Evolutionary conservation across 192 early-diverging fungal genomes (phyloP).

Genomic region (Backusella sp.): DNA sequence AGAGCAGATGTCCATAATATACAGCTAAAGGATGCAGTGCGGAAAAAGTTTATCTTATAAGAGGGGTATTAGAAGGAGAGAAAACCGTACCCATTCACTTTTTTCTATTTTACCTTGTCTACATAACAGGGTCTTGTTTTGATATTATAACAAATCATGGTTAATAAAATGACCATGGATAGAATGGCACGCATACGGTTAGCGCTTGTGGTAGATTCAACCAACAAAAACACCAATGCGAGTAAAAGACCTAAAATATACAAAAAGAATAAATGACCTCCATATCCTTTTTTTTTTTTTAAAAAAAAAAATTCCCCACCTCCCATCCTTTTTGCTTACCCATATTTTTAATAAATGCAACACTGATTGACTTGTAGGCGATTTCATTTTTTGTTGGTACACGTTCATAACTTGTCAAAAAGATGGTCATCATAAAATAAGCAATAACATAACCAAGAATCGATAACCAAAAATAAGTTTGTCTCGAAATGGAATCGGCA

Average conservation of each 20-base stretch:
- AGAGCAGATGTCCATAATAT: constrained; percentile 69
- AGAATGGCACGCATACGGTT: constrained; percentile 63
- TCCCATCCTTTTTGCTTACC: constrained; percentile 23
- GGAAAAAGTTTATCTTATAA: constrained; percentile 66
- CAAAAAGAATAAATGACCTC: background rate
- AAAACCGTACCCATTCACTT: background rate
- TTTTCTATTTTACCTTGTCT: constrained; percentile 40
- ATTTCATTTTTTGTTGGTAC: constrained; percentile 69
- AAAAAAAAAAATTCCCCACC: background rate
- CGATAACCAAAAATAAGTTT: constrained; percentile 58
- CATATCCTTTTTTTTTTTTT: background rate
- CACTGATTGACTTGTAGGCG: constrained; percentile 66
- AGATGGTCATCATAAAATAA: constrained; percentile 64
- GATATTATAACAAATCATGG: constrained; percentile 75
- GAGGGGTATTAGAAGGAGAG: background rate
- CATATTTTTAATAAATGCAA: constrained; percentile 76
- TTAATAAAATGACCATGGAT: constrained; percentile 63
- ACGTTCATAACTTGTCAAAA: constrained; percentile 71
- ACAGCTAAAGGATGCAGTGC: constrained; percentile 62
- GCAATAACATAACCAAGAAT: constrained; percentile 61
- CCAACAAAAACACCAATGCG: constrained; percentile 66
- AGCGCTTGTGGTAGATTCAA: constrained; percentile 53
- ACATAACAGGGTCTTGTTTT: constrained; percentile 72
- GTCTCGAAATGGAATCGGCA: constrained; percentile 47
- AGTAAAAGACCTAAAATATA: constrained; percentile 50